phyloP scores from a whole-genome alignment of 2,329 filamentous ascomycete genomes.

The Pseudogymnoascus destructans region DNA sequence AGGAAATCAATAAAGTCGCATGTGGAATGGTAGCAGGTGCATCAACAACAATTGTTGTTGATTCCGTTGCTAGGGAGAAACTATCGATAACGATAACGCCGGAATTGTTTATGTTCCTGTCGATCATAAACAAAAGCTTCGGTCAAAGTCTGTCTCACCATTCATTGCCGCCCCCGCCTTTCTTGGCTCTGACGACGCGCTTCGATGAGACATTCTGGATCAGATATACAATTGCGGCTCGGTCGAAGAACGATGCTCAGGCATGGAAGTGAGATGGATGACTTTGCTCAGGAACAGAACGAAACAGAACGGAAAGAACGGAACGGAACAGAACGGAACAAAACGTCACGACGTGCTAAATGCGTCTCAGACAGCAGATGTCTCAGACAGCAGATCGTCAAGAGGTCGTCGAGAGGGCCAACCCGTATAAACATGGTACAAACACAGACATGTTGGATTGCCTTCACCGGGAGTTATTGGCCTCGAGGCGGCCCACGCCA shows the following conservation, averaged over 20 bases:
- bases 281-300: background rate
- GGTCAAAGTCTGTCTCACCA: background rate
- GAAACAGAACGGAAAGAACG: too few species aligned
- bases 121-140: background rate
- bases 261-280: conserved; percentile 3
- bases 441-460: background rate
- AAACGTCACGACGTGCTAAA: background rate
- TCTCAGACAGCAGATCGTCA: background rate
- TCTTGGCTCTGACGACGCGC: conserved; percentile 2
- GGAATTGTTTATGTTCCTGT: conserved; percentile 4
- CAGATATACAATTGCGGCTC: background rate
- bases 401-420: background rate
- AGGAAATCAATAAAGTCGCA: background rate
- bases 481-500: too few species aligned
- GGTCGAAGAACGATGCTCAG: background rate
- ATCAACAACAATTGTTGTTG: background rate
- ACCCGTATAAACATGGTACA: background rate
- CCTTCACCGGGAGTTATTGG: background rate
- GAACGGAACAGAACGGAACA: background rate
- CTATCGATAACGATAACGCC: background rate
- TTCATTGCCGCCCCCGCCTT: background rate
- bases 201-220: background rate
- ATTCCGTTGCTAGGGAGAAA: conserved; percentile 1
- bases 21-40: background rate
- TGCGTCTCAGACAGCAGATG: background rate